Conservation (phyloP, 2,329 filamentous ascomycete species). For the Incumbomyces delicatus region DNA sequence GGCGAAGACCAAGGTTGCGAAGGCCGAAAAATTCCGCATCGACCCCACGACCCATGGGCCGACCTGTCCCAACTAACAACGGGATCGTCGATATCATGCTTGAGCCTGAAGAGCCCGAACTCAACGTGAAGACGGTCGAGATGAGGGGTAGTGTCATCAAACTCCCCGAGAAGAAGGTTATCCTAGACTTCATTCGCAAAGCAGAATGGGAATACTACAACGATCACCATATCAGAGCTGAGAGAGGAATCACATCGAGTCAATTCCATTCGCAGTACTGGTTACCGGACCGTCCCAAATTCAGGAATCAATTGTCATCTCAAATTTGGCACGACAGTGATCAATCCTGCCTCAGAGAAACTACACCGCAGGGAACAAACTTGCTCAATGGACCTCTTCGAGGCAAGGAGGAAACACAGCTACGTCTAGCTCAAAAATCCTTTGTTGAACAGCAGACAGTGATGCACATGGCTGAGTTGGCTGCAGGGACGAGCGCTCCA, state of each 20-base stretch:
- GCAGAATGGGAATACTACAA: slow-evolving; percentile 37
- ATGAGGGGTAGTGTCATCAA: slow-evolving; percentile 54
- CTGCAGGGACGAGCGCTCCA: slow-evolving; percentile 9
- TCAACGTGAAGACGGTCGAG: slow-evolving; percentile 47
- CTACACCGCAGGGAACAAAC: slow-evolving; percentile 20
- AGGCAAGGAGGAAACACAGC: slow-evolving; percentile 16
- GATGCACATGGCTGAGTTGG: slow-evolving; percentile 15
- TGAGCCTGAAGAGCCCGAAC: slow-evolving; percentile 39
- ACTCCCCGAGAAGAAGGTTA: slow-evolving; percentile 54
- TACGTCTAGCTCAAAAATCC: slow-evolving; percentile 14
- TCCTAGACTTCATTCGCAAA: slow-evolving; percentile 61
- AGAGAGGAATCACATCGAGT: slow-evolving; percentile 7
- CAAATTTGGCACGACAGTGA: slow-evolving; percentile 11
- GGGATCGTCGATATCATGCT: slow-evolving; percentile 61
- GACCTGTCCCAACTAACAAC: slow-evolving; percentile 42
- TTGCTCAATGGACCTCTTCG: slow-evolving; percentile 22
- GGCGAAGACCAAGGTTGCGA: slow-evolving; percentile 36
- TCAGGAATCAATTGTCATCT: slow-evolving; percentile 13
- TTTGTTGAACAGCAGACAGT: slow-evolving; percentile 20
- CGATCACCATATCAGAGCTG: slow-evolving; percentile 21
- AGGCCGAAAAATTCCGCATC: slow-evolving; percentile 41
- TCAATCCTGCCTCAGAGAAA: slow-evolving; percentile 14
- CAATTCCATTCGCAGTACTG: slow-evolving; percentile 10
- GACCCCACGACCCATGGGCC: slow-evolving; percentile 38
- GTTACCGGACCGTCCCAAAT: background rate